Conservation (phyloP, 805 yeast species). For the Starmerella apicola region DNA sequence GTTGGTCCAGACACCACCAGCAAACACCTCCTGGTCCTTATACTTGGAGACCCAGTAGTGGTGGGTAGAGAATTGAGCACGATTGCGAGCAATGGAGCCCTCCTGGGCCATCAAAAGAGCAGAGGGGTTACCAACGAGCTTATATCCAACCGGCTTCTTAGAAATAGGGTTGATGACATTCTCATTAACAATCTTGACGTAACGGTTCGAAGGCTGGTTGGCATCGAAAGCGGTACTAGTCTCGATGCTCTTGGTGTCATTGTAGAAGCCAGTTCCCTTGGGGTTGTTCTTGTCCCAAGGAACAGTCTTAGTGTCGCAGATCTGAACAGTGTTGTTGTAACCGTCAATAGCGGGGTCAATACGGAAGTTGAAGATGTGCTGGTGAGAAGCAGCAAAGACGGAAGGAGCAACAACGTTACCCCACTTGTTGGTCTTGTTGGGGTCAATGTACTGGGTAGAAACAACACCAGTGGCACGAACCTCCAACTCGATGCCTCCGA, state of each 20-base stretch:
- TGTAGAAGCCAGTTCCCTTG: constrained; percentile 56
- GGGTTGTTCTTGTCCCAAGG: constrained; percentile 46
- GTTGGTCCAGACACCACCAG: constrained; percentile 79
- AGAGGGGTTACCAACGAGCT: constrained; percentile 58
- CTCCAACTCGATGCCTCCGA: constrained; percentile 65
- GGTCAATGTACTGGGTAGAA: constrained; percentile 74
- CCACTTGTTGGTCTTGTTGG: constrained; percentile 49
- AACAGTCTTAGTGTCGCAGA: constrained; percentile 57
- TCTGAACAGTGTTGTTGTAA: constrained; percentile 58
- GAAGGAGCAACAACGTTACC: constrained; percentile 70
- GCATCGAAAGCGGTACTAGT: constrained; percentile 60
- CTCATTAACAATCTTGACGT: constrained; percentile 65
- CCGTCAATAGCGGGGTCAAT: constrained; percentile 77
- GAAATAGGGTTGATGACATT: constrained; percentile 55
- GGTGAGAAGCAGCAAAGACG: constrained; percentile 75
- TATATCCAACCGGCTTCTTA: constrained; percentile 63
- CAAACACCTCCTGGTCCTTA: constrained; percentile 55
- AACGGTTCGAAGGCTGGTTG: constrained; percentile 61
- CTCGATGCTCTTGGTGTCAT: constrained; percentile 51
- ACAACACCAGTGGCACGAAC: constrained; percentile 78
- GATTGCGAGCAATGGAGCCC: constrained; percentile 50
- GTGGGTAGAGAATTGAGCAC: constrained; percentile 65
- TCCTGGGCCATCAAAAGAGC: constrained; percentile 61
- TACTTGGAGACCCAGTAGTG: constrained; percentile 75
- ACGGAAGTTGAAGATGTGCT: constrained; percentile 67